Base-by-base conservation (phyloP, 768 basidiomycete species). In the Boletellus ananas region DNA sequence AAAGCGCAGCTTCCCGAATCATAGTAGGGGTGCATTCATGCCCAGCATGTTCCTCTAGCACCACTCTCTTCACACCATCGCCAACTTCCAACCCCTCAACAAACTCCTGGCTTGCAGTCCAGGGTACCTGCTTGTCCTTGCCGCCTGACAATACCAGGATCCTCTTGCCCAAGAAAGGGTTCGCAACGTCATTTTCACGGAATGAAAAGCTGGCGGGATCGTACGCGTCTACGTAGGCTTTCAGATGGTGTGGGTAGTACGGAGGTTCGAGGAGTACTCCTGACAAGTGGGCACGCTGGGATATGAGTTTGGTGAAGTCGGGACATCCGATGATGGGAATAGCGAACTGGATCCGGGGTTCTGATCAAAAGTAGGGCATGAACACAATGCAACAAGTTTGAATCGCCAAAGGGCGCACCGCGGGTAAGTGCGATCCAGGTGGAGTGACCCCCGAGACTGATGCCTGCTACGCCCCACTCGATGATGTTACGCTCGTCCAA, bases 381-480 rank as follows among this genome's bases (percentile, higher is more conserved):
- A n/a, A 42, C 13, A 5, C 43, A 18, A 41, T 36, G 5, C 21
- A 33, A 14, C 10, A 47, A 14, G 6, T 7, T 27, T 17, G 2
- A 12, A 14, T 11, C 4, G 12, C 20, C 17, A 36, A 23, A 12
- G 18, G 37, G 20, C 23, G 16, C 62, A 72, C 78, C 77, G 55
- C 72, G 70, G 18, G 77, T 61, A 33, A 90, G 75, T 2, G 76
- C 71, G 27, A 87, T 75, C 91, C 92, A 94, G 0, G 87, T 75
- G 0, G 89, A 77, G 63, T 96, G 91, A 0, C 91, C 92, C 1
- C 92, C 93, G 1, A 96, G 79, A 52, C 86, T 89, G 57, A 86
- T 75, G 0, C 93, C 93, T 0, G 80, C 77, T 3, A 87, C 73
- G 11, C 81, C 81, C 84, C 86, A 96, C 49, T 80, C 75, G 6